A percentile compares a stretch with the other conserved stretches of the same genome.
These are phyloP conservation scores for Leccinum aurantiacum DNA, from an alignment of 768 basidiomycete genomes.

Conservation along the genomic window DNA sequence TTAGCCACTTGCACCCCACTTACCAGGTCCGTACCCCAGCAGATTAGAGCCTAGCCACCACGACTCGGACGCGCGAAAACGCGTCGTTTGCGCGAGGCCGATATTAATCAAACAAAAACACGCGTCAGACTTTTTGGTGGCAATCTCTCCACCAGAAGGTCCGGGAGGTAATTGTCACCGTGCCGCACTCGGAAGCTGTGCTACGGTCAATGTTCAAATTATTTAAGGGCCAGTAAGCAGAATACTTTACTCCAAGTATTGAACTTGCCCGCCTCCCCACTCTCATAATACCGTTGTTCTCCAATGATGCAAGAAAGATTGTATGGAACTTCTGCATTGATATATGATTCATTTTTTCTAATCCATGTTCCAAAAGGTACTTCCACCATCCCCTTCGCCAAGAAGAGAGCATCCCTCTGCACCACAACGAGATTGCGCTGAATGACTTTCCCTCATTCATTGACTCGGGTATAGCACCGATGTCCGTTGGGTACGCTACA, in stretches of 20 bases:
- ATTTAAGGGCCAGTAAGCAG: constrained; percentile 10
- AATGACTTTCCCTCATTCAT: background rate
- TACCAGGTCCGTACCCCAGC: background rate
- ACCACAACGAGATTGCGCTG: background rate
- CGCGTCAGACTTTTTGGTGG: background rate
- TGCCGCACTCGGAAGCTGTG: constrained; percentile 14
- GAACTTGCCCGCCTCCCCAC: background rate
- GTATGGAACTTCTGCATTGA: constrained; percentile 7
- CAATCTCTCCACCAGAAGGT: constrained; percentile 1
- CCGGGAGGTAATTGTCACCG: background rate
- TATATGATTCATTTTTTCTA: background rate
- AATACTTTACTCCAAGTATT: background rate
- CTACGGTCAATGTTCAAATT: background rate
- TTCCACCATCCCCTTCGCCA: background rate
- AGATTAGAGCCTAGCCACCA: background rate
- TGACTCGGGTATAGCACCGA: background rate
- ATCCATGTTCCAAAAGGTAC: constrained; percentile 8
- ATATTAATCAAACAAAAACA: background rate
- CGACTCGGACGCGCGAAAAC: constrained; percentile 1
- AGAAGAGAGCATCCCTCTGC: background rate
- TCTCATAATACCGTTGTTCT: background rate
- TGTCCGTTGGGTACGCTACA: constrained; percentile 10
- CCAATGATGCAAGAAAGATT: constrained; percentile 10
- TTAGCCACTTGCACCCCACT: background rate
- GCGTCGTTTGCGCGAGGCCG: background rate